Conservation (phyloP, 2,329 filamentous ascomycete species). For the Massarina eburnea region DNA sequence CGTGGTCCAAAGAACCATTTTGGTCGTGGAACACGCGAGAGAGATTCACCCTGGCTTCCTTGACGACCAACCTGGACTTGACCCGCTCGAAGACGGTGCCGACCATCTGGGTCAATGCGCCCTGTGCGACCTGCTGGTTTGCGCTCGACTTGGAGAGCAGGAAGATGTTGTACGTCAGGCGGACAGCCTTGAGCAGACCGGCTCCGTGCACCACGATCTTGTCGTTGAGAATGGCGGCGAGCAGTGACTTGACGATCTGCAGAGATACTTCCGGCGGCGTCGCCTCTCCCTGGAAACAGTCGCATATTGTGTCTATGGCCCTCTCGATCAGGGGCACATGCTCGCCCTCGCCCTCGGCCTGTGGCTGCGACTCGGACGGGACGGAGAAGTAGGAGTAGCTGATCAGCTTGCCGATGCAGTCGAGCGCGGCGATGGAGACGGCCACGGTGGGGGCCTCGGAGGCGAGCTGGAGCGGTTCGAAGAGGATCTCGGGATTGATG, state of each 20-base stretch:
- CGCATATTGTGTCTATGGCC: conserved; percentile 98
- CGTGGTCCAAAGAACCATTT: conserved; percentile 35
- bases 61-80: conserved; percentile 80
- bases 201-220: conserved; percentile 98
- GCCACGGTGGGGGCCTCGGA: conserved; percentile 83
- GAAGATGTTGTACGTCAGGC: conserved; percentile 99
- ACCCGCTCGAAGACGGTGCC: conserved; percentile 97
- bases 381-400: conserved; percentile 98
- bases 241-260: conserved; percentile 95
- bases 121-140: conserved; percentile 96
- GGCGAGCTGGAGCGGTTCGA: conserved; percentile 85
- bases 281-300: conserved; percentile 96
- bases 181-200: conserved; percentile 91
- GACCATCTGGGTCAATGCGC: conserved; percentile 97
- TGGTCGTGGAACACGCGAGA: conserved; percentile 48
- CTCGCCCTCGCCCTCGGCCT: conserved; percentile 36
- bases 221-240: conserved; percentile 95
- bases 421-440: conserved; percentile 84
- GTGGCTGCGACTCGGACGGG: conserved; percentile 48
- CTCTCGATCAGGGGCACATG: conserved; percentile 84
- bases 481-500: conserved; percentile 88
- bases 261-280: conserved; percentile 91
- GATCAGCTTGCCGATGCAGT: conserved; percentile 98
- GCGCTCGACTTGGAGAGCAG: conserved; percentile 88
- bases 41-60: conserved; percentile 71